A percentile compares a stretch with the other conserved stretches of the same genome.
Conservation (phyloP, 2,329 filamentous ascomycete genomes). For the Trichoderma sp. region DNA sequence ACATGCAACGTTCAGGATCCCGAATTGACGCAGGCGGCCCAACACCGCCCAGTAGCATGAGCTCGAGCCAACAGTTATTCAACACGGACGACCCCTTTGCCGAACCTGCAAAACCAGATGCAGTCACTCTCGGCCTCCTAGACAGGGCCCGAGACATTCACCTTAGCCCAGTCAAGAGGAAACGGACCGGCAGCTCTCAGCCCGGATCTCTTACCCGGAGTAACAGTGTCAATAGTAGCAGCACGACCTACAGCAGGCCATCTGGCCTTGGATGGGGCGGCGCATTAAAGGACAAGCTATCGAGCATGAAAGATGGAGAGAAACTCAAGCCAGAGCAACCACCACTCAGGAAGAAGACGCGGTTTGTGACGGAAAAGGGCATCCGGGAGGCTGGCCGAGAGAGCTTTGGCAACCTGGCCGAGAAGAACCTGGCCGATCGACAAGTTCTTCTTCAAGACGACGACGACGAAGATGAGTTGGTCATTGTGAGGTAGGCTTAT, state of each 20-base stretch:
- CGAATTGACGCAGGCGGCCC: slow-evolving; percentile 13
- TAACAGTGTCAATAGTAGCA: slow-evolving; percentile 22
- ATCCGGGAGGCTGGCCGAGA: slow-evolving; percentile 75
- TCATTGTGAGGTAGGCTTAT: slow-evolving; percentile 42
- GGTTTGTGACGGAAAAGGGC: slow-evolving; percentile 75
- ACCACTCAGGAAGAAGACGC: slow-evolving; percentile 68
- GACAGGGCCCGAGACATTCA: slow-evolving; percentile 47
- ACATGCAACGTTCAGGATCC: slow-evolving; percentile 53
- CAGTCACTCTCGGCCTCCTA: slow-evolving; percentile 37
- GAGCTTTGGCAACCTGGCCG: slow-evolving; percentile 57
- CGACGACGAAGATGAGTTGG: slow-evolving; percentile 50
- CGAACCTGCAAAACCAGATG: slow-evolving; percentile 40
- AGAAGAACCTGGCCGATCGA: slow-evolving; percentile 41
- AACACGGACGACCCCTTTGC: slow-evolving; percentile 25
- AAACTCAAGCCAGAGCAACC: slow-evolving; percentile 39
- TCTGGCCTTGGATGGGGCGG: slow-evolving; percentile 56
- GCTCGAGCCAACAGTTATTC: not conserved
- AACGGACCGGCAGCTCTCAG: slow-evolving; percentile 52
- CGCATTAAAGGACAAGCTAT: slow-evolving; percentile 53
- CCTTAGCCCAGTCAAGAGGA: slow-evolving; percentile 61
- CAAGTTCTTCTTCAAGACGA: slow-evolving; percentile 41
- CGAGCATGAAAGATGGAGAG: slow-evolving; percentile 62
- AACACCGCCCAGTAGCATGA: slow-evolving; percentile 20
- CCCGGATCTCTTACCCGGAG: slow-evolving; percentile 31
- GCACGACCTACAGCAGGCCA: slow-evolving; percentile 14